Conservation (phyloP, 768 basidiomycete species). For the Xerocomellus dryophilus region DNA sequence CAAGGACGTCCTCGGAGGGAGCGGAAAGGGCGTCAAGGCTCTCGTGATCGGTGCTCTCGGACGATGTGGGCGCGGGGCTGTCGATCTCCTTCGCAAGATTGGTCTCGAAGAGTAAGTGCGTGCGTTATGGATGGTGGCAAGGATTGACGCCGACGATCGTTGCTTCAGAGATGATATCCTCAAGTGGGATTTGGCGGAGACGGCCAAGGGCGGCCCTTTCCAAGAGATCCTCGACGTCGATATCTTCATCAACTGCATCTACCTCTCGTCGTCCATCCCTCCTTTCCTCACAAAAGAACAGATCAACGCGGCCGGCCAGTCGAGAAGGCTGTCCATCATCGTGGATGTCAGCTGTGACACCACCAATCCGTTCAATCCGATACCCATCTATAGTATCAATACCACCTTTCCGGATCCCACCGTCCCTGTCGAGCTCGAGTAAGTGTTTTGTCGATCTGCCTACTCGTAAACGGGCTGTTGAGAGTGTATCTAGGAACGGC, state of each 20-base stretch:
- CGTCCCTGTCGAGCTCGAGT: conserved; percentile 81
- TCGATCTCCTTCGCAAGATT: conserved; percentile 92
- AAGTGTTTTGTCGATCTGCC: conserved; percentile 30
- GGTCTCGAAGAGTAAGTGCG: conserved; percentile 88
- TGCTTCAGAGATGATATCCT: conserved; percentile 76
- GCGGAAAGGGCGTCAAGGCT: conserved; percentile 73
- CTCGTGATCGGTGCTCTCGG: conserved; percentile 96
- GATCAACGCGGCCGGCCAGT: conserved; percentile 66
- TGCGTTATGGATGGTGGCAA: conserved; percentile 11
- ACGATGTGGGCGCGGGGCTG: conserved; percentile 90
- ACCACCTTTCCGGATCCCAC: conserved; percentile 93
- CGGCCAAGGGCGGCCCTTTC: conserved; percentile 95
- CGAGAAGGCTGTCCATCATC: conserved; percentile 70
- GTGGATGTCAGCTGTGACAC: conserved; percentile 99
- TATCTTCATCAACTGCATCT: conserved; percentile 99
- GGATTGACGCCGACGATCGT: neutral
- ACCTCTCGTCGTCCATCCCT: conserved; percentile 82
- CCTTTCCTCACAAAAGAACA: conserved; percentile 74
- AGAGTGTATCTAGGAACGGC: conserved; percentile 41
- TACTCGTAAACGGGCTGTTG: conserved; percentile 1
- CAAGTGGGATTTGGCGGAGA: conserved; percentile 98
- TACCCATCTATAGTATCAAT: conserved; percentile 92
- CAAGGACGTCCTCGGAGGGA: conserved; percentile 59
- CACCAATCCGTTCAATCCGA: conserved; percentile 96
- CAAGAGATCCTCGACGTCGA: conserved; percentile 93